Evolutionary conservation across 768 basidiomycete genomes (phyloP), one percentile per base, ranked within the genome.

Genomic region (Mycena polygramma): DNA sequence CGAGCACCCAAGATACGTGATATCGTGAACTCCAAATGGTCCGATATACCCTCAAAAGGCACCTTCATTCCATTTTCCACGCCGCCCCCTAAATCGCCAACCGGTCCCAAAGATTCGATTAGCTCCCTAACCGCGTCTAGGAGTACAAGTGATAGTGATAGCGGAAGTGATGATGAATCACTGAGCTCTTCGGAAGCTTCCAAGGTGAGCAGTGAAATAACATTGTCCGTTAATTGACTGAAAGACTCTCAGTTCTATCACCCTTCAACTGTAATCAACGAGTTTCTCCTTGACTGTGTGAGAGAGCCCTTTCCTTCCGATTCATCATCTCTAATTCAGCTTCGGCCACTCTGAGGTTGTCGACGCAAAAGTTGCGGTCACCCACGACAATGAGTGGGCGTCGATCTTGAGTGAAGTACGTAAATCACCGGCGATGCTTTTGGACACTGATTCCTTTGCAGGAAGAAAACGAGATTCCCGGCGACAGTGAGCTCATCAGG

Each of bases 1-100:
- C 46, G 52, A 14, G 7, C 53, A 1, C 10, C 43, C 7, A 57
- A 63, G 22, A 60, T 57, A 7, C 11, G 37, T 7, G 48, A 49
- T 2, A 62, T 68, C 24, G 59, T 62, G 2, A 35, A 54, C 10
- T 61, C 67, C 9, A 54, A 60, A 22, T 24, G 17, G n/a, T 58
- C 57, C 14, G 48, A 66, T 26, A 48, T 64, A 2, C 8, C 35
- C 10, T 48, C 53, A 10, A 57, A 41, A 17, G 37, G 15, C 39
- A 57, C 19, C 22, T 57, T n/a, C 22, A n/a, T 57, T 2, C 55
- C 55, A 4, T 57, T 57, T n/a, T 57, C 58, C 39, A 39, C 13
- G 39, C 39, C 39, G 13, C 39, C 39, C 7, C 13, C 39, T 39
- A 7, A 39, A 39, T 13, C 39, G 13, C 13, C 39, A 39, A 7